Evolutionary conservation across 2,329 filamentous ascomycete species (phyloP).

Genomic region (Verticillium klebahnii): DNA sequence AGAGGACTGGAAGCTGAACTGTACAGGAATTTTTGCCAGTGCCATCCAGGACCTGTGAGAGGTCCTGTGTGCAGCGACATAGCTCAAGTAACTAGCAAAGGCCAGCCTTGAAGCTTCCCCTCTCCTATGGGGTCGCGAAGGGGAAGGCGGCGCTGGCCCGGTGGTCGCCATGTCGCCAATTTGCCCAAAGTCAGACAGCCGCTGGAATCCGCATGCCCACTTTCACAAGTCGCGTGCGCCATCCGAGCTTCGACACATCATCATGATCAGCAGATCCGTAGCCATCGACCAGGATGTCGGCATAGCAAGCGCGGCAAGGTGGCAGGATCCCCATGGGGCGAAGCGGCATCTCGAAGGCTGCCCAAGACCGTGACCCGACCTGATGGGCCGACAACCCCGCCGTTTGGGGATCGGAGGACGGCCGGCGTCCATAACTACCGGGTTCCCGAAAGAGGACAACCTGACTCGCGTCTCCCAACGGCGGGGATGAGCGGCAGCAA

Average conservation of each 20-base stretch:
- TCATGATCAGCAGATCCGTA: slow-evolving; percentile 1
- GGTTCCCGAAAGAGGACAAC: background rate
- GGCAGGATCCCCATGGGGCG: background rate
- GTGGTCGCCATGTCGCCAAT: no score
- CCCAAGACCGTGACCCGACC: background rate
- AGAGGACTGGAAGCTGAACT: no score
- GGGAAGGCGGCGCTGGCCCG: no score
- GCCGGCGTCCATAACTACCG: background rate
- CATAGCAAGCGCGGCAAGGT: background rate
- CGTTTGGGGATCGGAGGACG: background rate
- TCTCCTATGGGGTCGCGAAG: slow-evolving; percentile 36
- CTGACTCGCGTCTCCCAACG: background rate
- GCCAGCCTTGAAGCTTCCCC: slow-evolving; percentile 51
- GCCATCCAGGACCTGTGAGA: no score
- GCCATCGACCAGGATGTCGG: background rate
- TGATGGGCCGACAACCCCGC: background rate
- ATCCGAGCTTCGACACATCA: slow-evolving; percentile 32
- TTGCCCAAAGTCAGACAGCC: no score
- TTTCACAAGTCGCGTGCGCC: no score
- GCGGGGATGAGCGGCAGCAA: background rate
- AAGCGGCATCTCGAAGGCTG: background rate
- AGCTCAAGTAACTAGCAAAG: no score
- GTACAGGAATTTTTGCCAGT: no score
- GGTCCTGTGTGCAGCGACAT: slow-evolving; percentile 31
- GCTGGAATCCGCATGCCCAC: no score